Conservation (phyloP, 176 grass and related monocot genomes). For the Hsuehochloa calcarea region DNA sequence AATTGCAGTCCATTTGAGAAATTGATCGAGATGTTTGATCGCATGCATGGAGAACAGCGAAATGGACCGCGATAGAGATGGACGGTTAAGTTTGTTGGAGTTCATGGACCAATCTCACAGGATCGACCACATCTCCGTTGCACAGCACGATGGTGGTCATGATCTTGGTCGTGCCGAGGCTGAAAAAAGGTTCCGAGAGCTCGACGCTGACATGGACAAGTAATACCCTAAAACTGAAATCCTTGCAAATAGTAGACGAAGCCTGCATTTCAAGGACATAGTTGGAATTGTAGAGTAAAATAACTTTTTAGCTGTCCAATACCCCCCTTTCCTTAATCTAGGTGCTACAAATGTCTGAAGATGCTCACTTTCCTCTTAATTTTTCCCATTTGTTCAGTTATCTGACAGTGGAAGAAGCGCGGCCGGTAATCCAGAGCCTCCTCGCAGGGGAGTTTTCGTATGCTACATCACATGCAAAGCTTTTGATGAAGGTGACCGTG, state of each 20-base stretch:
- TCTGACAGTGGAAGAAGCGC: conserved; percentile 47
- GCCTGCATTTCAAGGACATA: too few species aligned
- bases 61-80: conserved; percentile 38
- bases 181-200: conserved; percentile 34
- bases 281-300: too few species aligned
- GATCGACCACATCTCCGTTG: neutral
- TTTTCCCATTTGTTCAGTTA: neutral
- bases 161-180: neutral
- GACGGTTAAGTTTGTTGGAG: conserved; percentile 30
- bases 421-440: conserved; percentile 32
- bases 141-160: too few species aligned
- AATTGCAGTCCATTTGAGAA: neutral
- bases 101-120: conserved; percentile 13
- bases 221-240: neutral
- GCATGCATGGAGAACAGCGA: conserved; percentile 18
- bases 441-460: conserved; percentile 39
- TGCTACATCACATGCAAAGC: conserved; percentile 20
- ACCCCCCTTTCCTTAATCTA: too few species aligned
- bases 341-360: too few species aligned
- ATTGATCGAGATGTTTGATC: neutral
- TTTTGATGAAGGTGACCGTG: conserved; percentile 36
- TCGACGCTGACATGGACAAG: conserved; percentile 42
- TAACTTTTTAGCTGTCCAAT: too few species aligned
- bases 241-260: too few species aligned
- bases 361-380: neutral